phyloP scores from a whole-genome alignment of 1,284 basidiomycete species.

The Mycena sp. region DNA sequence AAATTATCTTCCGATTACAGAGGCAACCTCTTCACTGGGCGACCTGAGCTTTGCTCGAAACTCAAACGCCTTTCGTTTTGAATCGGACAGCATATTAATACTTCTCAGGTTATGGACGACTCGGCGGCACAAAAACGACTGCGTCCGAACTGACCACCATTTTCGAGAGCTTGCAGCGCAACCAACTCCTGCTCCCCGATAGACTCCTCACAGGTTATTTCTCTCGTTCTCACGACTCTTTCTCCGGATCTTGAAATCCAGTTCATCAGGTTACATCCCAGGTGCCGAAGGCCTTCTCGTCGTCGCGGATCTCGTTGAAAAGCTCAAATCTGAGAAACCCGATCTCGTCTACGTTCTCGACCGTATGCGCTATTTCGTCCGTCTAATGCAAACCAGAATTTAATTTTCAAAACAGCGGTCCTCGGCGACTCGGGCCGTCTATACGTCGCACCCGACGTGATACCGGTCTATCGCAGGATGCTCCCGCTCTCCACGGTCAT shows the following conservation, averaged over 20 bases:
- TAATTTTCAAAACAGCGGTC: conserved; percentile 64
- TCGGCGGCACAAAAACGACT: conserved; percentile 80
- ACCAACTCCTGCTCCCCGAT: conserved; percentile 72
- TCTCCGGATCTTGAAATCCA: conserved; percentile 18
- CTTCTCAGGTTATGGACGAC: conserved; percentile 76
- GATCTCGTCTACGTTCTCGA: conserved; percentile 88
- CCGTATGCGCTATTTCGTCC: conserved; percentile 67
- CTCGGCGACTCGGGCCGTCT: conserved; percentile 90
- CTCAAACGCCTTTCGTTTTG: background rate
- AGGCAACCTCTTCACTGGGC: background rate
- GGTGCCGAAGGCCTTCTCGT: conserved; percentile 82
- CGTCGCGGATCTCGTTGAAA: conserved; percentile 73
- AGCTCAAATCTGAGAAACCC: conserved; percentile 67
- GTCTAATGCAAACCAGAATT: conserved; percentile 2
- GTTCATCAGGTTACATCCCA: conserved; percentile 82
- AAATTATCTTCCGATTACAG: background rate
- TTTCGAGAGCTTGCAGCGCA: conserved; percentile 75
- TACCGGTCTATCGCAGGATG: conserved; percentile 89
- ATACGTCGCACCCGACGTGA: conserved; percentile 90
- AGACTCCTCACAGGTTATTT: conserved; percentile 77
- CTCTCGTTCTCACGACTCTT: conserved; percentile 2
- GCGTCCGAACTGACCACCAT: conserved; percentile 76
- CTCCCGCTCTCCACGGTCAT: conserved; percentile 89
- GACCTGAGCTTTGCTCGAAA: background rate
- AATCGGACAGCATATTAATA: background rate